Conservation (phyloP, 345 rosid species). For the Camelina neglecta region DNA sequence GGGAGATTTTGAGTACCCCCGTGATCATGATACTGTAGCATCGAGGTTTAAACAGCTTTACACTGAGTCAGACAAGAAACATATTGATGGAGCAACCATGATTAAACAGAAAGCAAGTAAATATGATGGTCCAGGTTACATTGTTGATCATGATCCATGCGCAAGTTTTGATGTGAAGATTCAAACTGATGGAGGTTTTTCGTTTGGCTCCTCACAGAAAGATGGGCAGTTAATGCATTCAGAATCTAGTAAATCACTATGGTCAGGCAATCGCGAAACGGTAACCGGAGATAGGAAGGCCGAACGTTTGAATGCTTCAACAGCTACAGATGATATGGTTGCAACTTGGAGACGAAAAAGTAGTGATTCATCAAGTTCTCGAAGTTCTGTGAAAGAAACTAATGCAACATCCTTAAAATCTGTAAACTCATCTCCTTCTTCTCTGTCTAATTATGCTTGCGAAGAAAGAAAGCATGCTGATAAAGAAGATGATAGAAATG, state of each 20-base stretch:
- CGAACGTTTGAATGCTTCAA: conserved; percentile 58
- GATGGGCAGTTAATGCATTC: conserved; percentile 61
- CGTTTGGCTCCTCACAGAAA: conserved; percentile 72
- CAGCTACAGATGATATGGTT: conserved; percentile 73
- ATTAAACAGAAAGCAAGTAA: conserved; percentile 56
- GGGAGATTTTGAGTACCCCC: conserved; percentile 81
- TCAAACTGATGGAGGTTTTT: conserved; percentile 70
- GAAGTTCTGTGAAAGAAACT: conserved; percentile 77
- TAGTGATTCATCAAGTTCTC: conserved; percentile 71
- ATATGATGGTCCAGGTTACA: conserved; percentile 52
- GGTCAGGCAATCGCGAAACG: conserved; percentile 63
- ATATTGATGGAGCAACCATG: conserved; percentile 52
- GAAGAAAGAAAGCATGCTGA: conserved; percentile 58
- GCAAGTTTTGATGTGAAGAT: conserved; percentile 51
- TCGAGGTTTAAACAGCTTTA: conserved; percentile 58
- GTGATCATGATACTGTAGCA: conserved; percentile 62
- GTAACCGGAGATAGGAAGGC: conserved; percentile 54
- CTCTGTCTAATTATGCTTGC: conserved; percentile 68
- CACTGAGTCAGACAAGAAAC: conserved; percentile 59
- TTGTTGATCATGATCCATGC: conserved; percentile 57
- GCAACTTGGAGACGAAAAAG: conserved; percentile 79
- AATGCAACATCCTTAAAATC: conserved; percentile 64
- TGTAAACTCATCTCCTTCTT: conserved; percentile 68
- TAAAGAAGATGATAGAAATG: conserved; percentile 67
- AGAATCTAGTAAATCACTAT: conserved; percentile 68